Evolutionary conservation across 345 rosid species (phyloP).

Genomic region (Clausena lansium): DNA sequence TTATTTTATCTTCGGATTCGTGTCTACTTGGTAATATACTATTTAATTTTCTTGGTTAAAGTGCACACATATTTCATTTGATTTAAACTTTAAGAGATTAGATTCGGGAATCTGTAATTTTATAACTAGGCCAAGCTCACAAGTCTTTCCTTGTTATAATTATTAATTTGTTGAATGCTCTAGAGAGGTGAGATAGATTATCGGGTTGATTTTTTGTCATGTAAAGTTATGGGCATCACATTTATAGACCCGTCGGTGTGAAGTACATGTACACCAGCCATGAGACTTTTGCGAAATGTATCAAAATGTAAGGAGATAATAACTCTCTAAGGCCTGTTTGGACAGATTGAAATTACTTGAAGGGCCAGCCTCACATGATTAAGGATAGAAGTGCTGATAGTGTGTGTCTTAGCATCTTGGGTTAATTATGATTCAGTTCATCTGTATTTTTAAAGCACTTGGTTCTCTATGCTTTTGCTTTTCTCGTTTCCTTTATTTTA

Average conservation of each 20-base stretch:
- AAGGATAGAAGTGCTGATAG: neutral
- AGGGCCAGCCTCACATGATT: neutral
- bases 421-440: neutral
- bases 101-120: neutral
- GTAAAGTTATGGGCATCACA: neutral
- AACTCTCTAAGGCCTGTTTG: neutral
- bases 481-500: neutral
- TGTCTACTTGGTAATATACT: neutral
- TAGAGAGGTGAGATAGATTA: neutral
- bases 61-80: neutral
- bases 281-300: neutral
- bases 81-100: neutral
- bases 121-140: neutral
- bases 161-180: neutral
- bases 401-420: neutral
- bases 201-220: neutral
- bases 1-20: neutral
- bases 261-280: neutral
- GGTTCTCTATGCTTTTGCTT: neutral
- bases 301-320: neutral
- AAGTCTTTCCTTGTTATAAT: neutral
- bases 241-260: neutral
- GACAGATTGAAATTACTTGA: neutral
- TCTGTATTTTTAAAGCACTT: constrained; percentile 1
- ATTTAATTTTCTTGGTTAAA: neutral